Base-by-base conservation (phyloP, 768 basidiomycete species). In the Boletus insuetus region DNA sequence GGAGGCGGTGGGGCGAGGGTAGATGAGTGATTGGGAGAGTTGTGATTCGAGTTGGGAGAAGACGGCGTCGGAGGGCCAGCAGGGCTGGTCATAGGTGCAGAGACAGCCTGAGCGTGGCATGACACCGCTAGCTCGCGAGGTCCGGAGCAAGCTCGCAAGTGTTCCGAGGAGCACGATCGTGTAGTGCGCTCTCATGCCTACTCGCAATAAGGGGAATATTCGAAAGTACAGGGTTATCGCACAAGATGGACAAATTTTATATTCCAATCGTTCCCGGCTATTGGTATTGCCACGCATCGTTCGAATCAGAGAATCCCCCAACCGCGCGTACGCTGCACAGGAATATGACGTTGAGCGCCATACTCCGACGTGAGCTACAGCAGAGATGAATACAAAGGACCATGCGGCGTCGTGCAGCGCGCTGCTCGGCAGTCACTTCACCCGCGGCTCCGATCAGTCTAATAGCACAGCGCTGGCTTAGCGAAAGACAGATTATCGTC, bases 1-100 rank as follows among this genome's bases (percentile, higher is more conserved):
- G 1, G 69, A 69, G 3, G 74, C 77, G 3, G 73, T 70, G 0
- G 80, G 77, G 0, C 63, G 43, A 0, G 79, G 80, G 17, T 69
- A 61, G 8, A 82, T 46, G 31, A 81, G 70, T 0, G 77, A 77
- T 35, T 76, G 77, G 1, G 80, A 79, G 26, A 82, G 47, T 47
- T 73, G 64, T 4, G 64, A 59, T 9, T 70, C 57, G 11, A 81
- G 68, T 6, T 55, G 39, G 10, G 66, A 39, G 55, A 79, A 78
- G 1, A 67, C 64, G 2, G 64, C 40, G 0, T 64, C 45, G n/a
- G 61, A 67, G 3, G 80, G 79, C 77, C 79, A 80, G 61, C 79
- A 81, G 1, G 65, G 9, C 29, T 78, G 54, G 7, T 46, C 53
- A 10, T 4, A 76, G 6, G 78, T 67, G 59, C 78, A 79, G 22